A percentile compares a stretch with the other conserved stretches of the same genome.
phyloP scores from a whole-genome alignment of 2,329 filamentous ascomycete genomes.

The Epichloe sibirici region DNA sequence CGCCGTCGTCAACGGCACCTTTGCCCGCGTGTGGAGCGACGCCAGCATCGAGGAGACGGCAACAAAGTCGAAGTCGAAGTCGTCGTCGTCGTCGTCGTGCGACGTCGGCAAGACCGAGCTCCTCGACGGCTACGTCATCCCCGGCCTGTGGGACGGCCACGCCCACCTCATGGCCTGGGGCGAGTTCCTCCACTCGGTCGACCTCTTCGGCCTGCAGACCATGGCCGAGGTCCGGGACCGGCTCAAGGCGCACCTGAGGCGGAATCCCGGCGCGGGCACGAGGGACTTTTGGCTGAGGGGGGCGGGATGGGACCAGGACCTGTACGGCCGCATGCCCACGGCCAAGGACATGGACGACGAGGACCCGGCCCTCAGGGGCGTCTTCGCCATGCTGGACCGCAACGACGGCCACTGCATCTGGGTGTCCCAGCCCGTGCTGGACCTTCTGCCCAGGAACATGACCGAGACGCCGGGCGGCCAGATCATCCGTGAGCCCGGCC shows the following conservation, averaged over 20 bases:
- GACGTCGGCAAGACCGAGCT: not conserved
- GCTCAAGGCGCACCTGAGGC: slow-evolving; percentile 36
- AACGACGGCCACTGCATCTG: slow-evolving; percentile 60
- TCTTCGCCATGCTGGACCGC: slow-evolving; percentile 58
- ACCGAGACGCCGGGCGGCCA: slow-evolving; percentile 50
- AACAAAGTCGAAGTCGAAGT: not conserved
- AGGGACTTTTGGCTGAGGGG: slow-evolving; percentile 51
- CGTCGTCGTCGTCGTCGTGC: not conserved
- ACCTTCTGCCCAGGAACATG: slow-evolving; percentile 41
- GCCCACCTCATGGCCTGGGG: slow-evolving; percentile 55
- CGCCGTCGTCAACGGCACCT: slow-evolving; percentile 37
- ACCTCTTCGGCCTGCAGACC: slow-evolving; percentile 47
- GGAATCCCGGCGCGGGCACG: slow-evolving; percentile 38
- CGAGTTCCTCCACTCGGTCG: slow-evolving; percentile 53
- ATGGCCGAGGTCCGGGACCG: slow-evolving; percentile 41
- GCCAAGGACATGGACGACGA: slow-evolving; percentile 41
- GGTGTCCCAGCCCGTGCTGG: slow-evolving; percentile 52
- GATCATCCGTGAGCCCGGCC: slow-evolving; percentile 45
- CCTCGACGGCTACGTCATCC: slow-evolving; percentile 42
- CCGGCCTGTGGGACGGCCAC: slow-evolving; percentile 60
- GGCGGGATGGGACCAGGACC: slow-evolving; percentile 59
- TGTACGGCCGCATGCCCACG: slow-evolving; percentile 52
- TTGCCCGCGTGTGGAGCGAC: slow-evolving; percentile 34
- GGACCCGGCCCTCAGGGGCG: slow-evolving; percentile 36
- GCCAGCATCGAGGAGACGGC: slow-evolving; percentile 13